Percentiles rank a stretch among this genome's conserved stretches.
Evolutionary conservation across 2,329 filamentous ascomycete genomes (phyloP).

Genomic region (Chaetoscypha palmicola): DNA sequence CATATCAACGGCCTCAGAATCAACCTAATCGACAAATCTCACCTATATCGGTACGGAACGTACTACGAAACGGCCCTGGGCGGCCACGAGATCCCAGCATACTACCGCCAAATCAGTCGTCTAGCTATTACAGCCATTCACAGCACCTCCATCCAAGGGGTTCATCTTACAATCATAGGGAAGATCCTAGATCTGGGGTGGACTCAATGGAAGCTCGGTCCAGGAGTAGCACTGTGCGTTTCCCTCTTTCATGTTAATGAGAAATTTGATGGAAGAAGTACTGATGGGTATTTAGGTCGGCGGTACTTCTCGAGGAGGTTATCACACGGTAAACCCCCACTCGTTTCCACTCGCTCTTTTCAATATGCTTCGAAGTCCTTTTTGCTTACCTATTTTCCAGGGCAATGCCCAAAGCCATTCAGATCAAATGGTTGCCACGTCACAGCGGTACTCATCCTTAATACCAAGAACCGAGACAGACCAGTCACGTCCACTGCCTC

Average conservation of each 20-base stretch:
- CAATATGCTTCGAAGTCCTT: neutral
- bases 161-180: slow-evolving; percentile 9
- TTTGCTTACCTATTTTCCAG: slow-evolving; percentile 4
- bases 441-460: slow-evolving; percentile 8
- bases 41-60: slow-evolving; percentile 5
- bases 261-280: neutral
- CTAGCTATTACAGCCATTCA: slow-evolving; percentile 1
- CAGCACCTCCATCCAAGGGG: slow-evolving; percentile 6
- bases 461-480: slow-evolving; percentile 11
- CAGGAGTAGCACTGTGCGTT: slow-evolving; percentile 25
- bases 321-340: slow-evolving; percentile 6
- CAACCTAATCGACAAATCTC: slow-evolving; percentile 4
- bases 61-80: slow-evolving; percentile 6
- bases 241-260: neutral
- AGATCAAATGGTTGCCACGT: neutral
- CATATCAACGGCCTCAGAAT: slow-evolving; percentile 4
- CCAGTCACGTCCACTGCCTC: slow-evolving; percentile 2
- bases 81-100: slow-evolving; percentile 12
- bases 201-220: slow-evolving; percentile 18
- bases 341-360: neutral
- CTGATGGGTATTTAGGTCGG: slow-evolving; percentile 6
- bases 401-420: neutral
- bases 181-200: slow-evolving; percentile 9
- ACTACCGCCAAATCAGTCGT: slow-evolving; percentile 3
- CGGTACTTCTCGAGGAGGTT: slow-evolving; percentile 5